phyloP scores from a whole-genome alignment of 345 rosid genomes.

The Odontarrhena argentea region DNA sequence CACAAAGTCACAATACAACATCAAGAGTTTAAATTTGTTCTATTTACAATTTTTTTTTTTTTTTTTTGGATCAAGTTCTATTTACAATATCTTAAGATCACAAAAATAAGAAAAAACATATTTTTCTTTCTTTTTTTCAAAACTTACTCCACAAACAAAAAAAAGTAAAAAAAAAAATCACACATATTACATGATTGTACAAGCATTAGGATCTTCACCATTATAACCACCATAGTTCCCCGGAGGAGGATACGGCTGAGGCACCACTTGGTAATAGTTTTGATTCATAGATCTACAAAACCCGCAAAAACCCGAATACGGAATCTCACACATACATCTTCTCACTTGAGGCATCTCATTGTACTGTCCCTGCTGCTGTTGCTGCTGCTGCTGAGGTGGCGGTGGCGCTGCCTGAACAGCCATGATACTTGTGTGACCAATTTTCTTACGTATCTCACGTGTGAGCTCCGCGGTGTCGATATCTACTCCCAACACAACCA shows the following conservation, averaged over 20 bases:
- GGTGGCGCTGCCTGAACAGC: slow-evolving; percentile 36
- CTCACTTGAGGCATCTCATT: slow-evolving; percentile 28
- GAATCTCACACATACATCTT: slow-evolving; percentile 37
- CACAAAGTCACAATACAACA: slow-evolving; percentile 8
- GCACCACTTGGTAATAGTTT: background rate
- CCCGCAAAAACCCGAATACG: slow-evolving; percentile 29
- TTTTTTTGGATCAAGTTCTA: background rate
- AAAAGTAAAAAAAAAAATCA: slow-evolving; percentile 1
- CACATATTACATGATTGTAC: slow-evolving; percentile 30
- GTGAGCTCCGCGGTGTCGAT: slow-evolving; percentile 38
- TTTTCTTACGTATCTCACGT: slow-evolving; percentile 35
- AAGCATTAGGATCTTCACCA: slow-evolving; percentile 19
- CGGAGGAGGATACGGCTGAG: slow-evolving; percentile 12
- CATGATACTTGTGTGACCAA: slow-evolving; percentile 27
- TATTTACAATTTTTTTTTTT: too few species aligned
- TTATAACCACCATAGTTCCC: background rate
- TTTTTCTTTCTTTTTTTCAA: background rate
- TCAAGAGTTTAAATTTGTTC: background rate
- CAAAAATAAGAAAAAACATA: background rate
- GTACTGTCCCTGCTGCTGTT: slow-evolving; percentile 7
- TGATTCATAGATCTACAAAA: slow-evolving; percentile 28
- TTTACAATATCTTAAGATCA: background rate
- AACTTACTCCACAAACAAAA: background rate
- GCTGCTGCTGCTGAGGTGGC: background rate
- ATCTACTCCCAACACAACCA: slow-evolving; percentile 36